Base-by-base conservation (phyloP, 2,329 filamentous ascomycete species). In the Sclerotinia subarctica region DNA sequence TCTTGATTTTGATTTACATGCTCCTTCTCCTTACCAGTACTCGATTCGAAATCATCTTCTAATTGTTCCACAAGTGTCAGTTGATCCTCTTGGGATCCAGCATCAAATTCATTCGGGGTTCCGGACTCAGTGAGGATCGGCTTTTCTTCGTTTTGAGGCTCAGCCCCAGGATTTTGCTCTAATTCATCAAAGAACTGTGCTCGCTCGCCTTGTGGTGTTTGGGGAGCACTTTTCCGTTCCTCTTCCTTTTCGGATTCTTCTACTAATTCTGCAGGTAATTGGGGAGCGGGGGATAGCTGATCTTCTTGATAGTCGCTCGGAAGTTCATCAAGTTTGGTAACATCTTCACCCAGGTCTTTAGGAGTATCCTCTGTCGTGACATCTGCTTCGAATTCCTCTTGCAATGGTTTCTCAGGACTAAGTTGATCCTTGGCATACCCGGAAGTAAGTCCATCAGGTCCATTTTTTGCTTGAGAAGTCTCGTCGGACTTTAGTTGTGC, bases 21-120 rank as follows among this genome's bases (percentile, higher is more conserved):
- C 24, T 68, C 57, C 75, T 82, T 82, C 13, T 75, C 73, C 68
- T 77, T 79, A 70, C 76, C 78, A 70, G 76, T 77, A 29, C 63
- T 60, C 56, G 73, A 72, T 47, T 57, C 70, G 35, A 74, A 74
- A 66, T 75, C 73, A 57, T 76, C 74, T 47, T 76, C 73, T 49
- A 74, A 54, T 69, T 75, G 74, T 17, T 74, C 68, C 38, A 74
- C 72, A 62, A 75, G 68, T 52, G 72, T 70, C 35, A 76, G 70
- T 68, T 76, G 74, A 21, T 76, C 72, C 44, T 73, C 70, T 21
- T 71, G 72, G 32, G 75, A 72, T 24, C 68, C 73, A 24, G 69
- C 72, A 44, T 68, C 68, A 11, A 73, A 62, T 15, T 68, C 71
- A 64, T 72, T 73, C 7, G 62, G 32, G 29, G 49, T 44, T 29